These are phyloP conservation scores for Coemansia sp. DNA, from an alignment of 192 early-diverging fungal species.

Conservation along the genomic window DNA sequence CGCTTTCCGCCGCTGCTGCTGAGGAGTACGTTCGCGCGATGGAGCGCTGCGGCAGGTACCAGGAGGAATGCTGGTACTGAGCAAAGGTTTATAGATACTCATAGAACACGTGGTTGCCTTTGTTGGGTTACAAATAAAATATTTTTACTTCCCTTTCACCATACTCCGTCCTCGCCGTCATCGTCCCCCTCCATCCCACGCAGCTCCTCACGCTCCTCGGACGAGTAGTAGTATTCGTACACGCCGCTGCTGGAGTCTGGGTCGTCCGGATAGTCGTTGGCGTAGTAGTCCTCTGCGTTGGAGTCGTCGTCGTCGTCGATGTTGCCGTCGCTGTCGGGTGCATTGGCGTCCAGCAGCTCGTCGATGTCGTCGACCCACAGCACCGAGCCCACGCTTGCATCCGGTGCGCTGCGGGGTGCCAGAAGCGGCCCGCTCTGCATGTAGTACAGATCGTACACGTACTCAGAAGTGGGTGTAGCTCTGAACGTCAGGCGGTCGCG, in stretches of 20 bases:
- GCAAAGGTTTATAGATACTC: background rate
- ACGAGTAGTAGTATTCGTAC: slow-evolving; percentile 31
- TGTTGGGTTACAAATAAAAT: too few species aligned
- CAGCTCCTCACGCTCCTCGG: slow-evolving; percentile 27
- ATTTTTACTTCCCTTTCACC: background rate
- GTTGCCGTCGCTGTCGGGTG: slow-evolving; percentile 31
- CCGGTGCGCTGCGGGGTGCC: slow-evolving; percentile 2
- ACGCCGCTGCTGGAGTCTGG: slow-evolving; percentile 30
- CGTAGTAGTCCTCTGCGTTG: slow-evolving; percentile 78
- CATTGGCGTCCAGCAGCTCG: slow-evolving; percentile 31
- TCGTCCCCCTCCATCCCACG: background rate
- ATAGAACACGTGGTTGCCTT: too few species aligned
- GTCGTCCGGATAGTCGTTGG: slow-evolving; percentile 81
- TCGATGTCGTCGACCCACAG: slow-evolving; percentile 60
- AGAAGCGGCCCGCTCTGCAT: slow-evolving; percentile 40
- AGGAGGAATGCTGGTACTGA: slow-evolving; percentile 84
- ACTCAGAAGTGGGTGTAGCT: slow-evolving; percentile 50
- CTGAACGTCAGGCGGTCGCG: slow-evolving; percentile 61
- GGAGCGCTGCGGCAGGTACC: slow-evolving; percentile 71
- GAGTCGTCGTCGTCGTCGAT: slow-evolving; percentile 63
- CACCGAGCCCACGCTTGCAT: slow-evolving; percentile 22
- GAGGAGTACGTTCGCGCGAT: slow-evolving; percentile 35
- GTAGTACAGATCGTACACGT: slow-evolving; percentile 80
- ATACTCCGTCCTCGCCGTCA: slow-evolving; percentile 7
- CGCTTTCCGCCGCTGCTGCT: background rate